Percentiles rank a stretch among this genome's conserved stretches.
Evolutionary conservation across 495 filamentous ascomycete genomes (phyloP).

Genomic region (Delitschia confertaspora): DNA sequence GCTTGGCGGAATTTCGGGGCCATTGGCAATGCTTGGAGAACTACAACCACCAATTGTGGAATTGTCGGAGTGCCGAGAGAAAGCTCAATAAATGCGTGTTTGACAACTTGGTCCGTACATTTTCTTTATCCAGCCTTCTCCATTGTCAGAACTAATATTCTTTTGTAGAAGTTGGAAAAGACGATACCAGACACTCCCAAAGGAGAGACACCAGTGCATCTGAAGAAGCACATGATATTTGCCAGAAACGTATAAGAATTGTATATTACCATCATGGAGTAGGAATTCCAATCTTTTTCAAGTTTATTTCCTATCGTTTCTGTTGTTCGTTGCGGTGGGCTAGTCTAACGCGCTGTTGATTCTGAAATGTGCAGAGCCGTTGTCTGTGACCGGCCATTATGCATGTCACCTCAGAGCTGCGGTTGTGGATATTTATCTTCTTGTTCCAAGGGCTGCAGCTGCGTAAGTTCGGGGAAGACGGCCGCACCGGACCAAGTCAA

Average conservation of each 20-base stretch:
- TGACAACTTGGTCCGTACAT: conserved; percentile 71
- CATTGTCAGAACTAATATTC: background rate
- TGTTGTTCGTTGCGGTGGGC: too few relatives aligned
- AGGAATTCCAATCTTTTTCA: too few relatives aligned
- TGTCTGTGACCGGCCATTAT: too few relatives aligned
- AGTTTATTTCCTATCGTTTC: too few relatives aligned
- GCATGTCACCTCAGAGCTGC: too few relatives aligned
- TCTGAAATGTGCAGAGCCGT: too few relatives aligned
- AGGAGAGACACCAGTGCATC: conserved; percentile 70
- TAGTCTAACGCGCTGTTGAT: too few relatives aligned
- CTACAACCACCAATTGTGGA: conserved; percentile 93
- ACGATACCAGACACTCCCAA: conserved; percentile 75
- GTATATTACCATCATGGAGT: conserved; percentile 18
- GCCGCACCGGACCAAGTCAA: too few relatives aligned
- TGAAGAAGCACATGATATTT: conserved; percentile 69
- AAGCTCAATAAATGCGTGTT: conserved; percentile 87
- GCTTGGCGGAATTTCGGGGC: conserved; percentile 76
- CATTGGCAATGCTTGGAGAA: conserved; percentile 96
- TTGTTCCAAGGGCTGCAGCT: too few relatives aligned
- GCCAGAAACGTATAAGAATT: conserved; percentile 34
- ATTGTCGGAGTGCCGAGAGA: conserved; percentile 73
- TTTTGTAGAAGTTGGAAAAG: conserved; percentile 72
- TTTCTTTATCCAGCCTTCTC: background rate
- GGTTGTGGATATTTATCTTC: too few relatives aligned
- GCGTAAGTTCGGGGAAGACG: too few relatives aligned